Evolutionary conservation across 2,329 filamentous ascomycete species (phyloP), one percentile per base, ranked within the genome.

Genomic region (Fusarium paranaense): DNA sequence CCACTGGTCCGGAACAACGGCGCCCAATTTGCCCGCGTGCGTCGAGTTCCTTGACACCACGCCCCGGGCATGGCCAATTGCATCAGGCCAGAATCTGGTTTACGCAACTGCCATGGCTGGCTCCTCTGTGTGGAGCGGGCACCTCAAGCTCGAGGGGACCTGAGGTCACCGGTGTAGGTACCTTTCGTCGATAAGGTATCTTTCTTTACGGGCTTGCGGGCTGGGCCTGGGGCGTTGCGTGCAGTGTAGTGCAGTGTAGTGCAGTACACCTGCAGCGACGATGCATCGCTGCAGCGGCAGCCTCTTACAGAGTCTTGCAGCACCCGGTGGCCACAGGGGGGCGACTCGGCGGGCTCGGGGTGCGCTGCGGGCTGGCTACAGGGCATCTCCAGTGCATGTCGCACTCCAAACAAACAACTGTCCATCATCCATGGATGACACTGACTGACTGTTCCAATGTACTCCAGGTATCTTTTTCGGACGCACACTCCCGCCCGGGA

Each of bases 51-150:
- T 56, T 25, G 42, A 33, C 61, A 63, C 47, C 54, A 65, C 50
- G 27, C 40, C 32, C 32, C 32, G 32, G 42, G 63, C 65, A 69
- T 70, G 69, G 59, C 76, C 75, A 78, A 78, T 78, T 76, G 73
- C 73, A 78, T 78, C 76, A 78, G 73, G 67, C 76, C 76, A 78
- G 76, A 76, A 78, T 77, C 70, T 69, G 64, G 62, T 71, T 78
- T 78, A 78, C 76, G 74, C 76, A 73, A 67, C 74, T 54, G 59
- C 62, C 67, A 68, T 65, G 50, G 69, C 7, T 65, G 57, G 65
- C 7, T 40, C 35, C 9, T 40, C 42, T 57, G 42, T 65, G 62
- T 73, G 35, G 14, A 22, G 38, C 45, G 25, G 45, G 45, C 45
- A 30, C 8, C 30, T 32, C 30, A 30, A 22, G 25, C 14, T 54